phyloP scores from a whole-genome alignment of 371 early-diverging fungal genomes.

The Mucor circinelloides region DNA sequence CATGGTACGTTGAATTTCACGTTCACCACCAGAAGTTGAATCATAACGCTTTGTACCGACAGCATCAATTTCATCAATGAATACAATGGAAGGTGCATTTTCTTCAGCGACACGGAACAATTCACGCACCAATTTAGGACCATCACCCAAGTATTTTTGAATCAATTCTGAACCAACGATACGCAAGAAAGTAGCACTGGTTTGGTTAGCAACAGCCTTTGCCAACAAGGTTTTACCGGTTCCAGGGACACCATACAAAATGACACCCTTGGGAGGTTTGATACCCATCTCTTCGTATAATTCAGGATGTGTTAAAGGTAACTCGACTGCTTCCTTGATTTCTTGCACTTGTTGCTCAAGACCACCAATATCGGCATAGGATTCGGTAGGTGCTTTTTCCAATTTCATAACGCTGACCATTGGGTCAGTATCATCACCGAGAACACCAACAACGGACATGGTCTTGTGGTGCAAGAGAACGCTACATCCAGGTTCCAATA shows the following conservation, averaged over 20 bases:
- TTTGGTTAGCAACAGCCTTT: slow-evolving; percentile 99
- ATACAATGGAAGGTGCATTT: slow-evolving; percentile 99
- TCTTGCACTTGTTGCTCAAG: slow-evolving; percentile 99
- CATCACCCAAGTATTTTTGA: slow-evolving; percentile 99
- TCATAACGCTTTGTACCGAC: slow-evolving; percentile 99
- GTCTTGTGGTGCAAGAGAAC: slow-evolving; percentile 98
- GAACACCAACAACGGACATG: slow-evolving; percentile 95
- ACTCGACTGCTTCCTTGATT: slow-evolving; percentile 99
- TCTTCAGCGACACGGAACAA: slow-evolving; percentile 99
- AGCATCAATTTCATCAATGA: slow-evolving; percentile 99
- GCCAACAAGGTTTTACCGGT: slow-evolving; percentile 99
- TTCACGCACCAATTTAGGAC: slow-evolving; percentile 99
- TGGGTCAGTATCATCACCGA: slow-evolving; percentile 98
- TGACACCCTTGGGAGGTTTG: slow-evolving; percentile 99
- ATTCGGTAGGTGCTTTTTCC: slow-evolving; percentile 99
- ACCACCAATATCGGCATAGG: slow-evolving; percentile 99
- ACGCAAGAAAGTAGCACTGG: slow-evolving; percentile 99
- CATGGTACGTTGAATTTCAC: slow-evolving; percentile 99
- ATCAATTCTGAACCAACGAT: slow-evolving; percentile 99
- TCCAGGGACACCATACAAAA: slow-evolving; percentile 99
- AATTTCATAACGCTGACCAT: slow-evolving; percentile 99
- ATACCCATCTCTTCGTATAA: slow-evolving; percentile 99
- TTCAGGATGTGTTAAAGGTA: slow-evolving; percentile 99
- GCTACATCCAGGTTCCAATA: slow-evolving; percentile 98
- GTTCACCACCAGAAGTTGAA: slow-evolving; percentile 96